Evolutionary conservation across 192 early-diverging fungal species (phyloP).

Genomic region (Backusella macrospora): DNA sequence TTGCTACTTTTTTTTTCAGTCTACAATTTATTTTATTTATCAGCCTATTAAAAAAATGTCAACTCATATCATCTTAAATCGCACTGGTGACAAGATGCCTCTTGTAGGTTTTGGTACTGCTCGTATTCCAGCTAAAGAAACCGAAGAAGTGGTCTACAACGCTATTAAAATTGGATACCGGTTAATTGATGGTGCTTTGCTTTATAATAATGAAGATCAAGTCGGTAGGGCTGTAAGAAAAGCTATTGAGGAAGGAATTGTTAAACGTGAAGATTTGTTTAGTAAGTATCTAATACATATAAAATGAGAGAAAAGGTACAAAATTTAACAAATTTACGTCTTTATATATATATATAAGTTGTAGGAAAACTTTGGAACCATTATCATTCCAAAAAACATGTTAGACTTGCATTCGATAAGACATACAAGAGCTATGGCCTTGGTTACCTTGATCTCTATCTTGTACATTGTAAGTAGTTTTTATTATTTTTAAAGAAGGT

Average conservation of each 20-base stretch:
- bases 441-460: slow-evolving; percentile 66
- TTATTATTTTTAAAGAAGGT: neutral
- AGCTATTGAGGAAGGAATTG: neutral
- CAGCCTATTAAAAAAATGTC: no score
- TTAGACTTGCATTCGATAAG: slow-evolving; percentile 53
- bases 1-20: no score
- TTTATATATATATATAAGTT: slow-evolving; percentile 23
- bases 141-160: no score
- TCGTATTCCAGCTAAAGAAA: no score
- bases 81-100: no score
- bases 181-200: neutral
- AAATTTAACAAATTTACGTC: no score
- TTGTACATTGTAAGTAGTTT: slow-evolving; percentile 62
- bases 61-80: no score
- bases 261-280: slow-evolving; percentile 31
- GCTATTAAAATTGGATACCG: neutral
- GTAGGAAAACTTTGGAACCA: slow-evolving; percentile 64
- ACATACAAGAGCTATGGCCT: slow-evolving; percentile 53
- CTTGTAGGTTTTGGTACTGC: neutral
- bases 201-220: neutral
- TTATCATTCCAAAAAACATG: slow-evolving; percentile 54
- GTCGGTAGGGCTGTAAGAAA: neutral
- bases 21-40: no score
- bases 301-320: neutral
- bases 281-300: slow-evolving; percentile 10